Conservation (phyloP, 2,329 filamentous ascomycete species). For the Emergomyces pasteurianus region DNA sequence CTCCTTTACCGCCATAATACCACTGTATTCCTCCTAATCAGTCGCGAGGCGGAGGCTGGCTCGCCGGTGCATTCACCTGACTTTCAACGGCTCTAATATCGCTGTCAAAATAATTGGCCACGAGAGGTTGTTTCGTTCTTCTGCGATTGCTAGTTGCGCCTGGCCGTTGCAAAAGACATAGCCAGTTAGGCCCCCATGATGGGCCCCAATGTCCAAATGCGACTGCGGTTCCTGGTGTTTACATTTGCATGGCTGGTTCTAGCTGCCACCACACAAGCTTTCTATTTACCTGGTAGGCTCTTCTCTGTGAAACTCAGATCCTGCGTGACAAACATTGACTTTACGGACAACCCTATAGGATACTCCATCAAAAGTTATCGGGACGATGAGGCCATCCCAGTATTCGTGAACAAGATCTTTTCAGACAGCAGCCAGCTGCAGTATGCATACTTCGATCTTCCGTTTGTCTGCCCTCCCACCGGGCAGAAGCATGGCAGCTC, state of each 20-base stretch:
- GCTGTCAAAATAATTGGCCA: background rate
- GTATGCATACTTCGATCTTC: constrained; percentile 80
- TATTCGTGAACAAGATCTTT: constrained; percentile 88
- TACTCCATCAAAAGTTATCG: constrained; percentile 74
- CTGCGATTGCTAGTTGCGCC: background rate
- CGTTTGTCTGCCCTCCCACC: constrained; percentile 72
- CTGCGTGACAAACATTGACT: background rate
- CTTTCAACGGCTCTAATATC: background rate
- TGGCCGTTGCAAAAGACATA: background rate
- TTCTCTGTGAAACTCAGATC: constrained; percentile 4
- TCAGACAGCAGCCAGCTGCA: constrained; percentile 83
- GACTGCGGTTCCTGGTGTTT: constrained; percentile 22
- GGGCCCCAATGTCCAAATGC: constrained; percentile 16
- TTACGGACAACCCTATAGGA: constrained; percentile 39
- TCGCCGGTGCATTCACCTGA: background rate
- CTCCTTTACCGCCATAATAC: constrained; percentile 20
- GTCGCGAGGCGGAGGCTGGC: background rate
- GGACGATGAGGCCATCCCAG: constrained; percentile 62
- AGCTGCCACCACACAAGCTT: constrained; percentile 48
- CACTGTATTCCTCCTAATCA: background rate
- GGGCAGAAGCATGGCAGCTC: constrained; percentile 54
- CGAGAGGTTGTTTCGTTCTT: background rate
- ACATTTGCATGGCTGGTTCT: constrained; percentile 37
- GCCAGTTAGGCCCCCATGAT: constrained; percentile 9
- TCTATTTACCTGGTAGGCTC: constrained; percentile 73